Conservation (phyloP, 495 filamentous ascomycete genomes). For the Talaromyces proteolyticus region DNA sequence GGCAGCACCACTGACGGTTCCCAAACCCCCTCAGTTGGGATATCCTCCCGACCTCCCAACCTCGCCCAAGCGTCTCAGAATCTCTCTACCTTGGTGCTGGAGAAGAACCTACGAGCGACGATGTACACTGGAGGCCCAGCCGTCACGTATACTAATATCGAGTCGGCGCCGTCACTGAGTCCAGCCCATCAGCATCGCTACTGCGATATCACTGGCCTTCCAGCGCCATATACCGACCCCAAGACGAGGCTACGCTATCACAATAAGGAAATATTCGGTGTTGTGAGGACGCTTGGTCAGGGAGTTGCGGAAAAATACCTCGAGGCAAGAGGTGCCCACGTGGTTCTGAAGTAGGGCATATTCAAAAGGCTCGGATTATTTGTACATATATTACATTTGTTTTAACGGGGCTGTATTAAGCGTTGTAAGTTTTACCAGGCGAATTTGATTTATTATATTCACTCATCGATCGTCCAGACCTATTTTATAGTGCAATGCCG, state of each 20-base stretch:
- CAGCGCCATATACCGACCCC: conserved; percentile 84
- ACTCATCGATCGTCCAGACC: no score
- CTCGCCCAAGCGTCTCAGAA: conserved; percentile 80
- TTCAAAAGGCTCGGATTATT: neutral
- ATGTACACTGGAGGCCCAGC: conserved; percentile 49
- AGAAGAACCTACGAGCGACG: conserved; percentile 52
- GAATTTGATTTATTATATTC: no score
- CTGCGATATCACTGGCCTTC: conserved; percentile 90
- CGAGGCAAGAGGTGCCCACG: conserved; percentile 84
- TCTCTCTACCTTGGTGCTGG: conserved; percentile 76
- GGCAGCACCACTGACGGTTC: conserved; percentile 42
- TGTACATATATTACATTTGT: neutral
- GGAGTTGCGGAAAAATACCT: conserved; percentile 81
- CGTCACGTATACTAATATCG: conserved; percentile 92
- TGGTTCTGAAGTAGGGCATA: conserved; percentile 69
- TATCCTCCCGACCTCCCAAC: conserved; percentile 51
- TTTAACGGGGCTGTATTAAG: neutral
- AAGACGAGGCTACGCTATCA: conserved; percentile 89
- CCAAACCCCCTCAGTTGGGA: conserved; percentile 50
- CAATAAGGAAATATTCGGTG: conserved; percentile 80
- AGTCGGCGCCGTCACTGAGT: conserved; percentile 76
- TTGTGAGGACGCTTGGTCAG: conserved; percentile 69
- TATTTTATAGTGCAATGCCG: no score
- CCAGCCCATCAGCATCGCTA: conserved; percentile 72
- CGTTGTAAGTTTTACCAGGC: neutral